These are phyloP conservation scores for Climacium dendroides DNA, from an alignment of 225 moss, liverwort and hornwort genomes.

Conservation along the genomic window DNA sequence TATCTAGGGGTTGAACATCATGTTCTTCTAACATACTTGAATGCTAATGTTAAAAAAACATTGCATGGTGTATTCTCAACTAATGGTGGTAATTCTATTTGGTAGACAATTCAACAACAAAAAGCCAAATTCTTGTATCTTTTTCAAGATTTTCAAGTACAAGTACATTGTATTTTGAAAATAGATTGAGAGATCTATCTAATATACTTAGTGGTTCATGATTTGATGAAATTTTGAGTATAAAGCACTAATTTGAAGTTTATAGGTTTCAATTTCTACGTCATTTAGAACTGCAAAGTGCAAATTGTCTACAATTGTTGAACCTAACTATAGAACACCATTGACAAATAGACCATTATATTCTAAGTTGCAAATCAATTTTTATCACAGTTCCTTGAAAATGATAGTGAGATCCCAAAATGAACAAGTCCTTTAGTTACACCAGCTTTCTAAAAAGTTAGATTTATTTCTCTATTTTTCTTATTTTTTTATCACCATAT, in stretches of 20 bases:
- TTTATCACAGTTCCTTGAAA: neutral
- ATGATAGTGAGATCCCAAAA: neutral
- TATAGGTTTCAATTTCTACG: neutral
- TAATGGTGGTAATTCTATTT: too few species aligned
- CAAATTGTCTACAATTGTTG: neutral
- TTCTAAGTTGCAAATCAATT: neutral
- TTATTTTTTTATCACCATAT: neutral
- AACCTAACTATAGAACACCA: neutral
- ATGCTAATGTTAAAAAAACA: too few species aligned
- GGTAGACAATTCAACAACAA: neutral
- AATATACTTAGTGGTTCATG: neutral
- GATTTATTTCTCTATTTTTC: neutral
- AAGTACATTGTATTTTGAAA: too few species aligned
- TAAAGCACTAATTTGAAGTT: neutral
- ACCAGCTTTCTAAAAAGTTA: accelerated
- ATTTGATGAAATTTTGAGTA: neutral
- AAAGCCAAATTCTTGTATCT: neutral
- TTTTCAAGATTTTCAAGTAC: neutral
- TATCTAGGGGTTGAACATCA: too few species aligned
- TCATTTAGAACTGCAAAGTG: neutral
- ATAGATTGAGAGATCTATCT: neutral
- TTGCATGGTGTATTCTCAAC: too few species aligned
- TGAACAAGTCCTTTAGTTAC: neutral
- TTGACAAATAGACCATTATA: neutral
- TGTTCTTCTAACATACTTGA: too few species aligned